Evolutionary conservation across 2,329 filamentous ascomycete species (phyloP).

Genomic region (Colletotrichum coccodes): DNA sequence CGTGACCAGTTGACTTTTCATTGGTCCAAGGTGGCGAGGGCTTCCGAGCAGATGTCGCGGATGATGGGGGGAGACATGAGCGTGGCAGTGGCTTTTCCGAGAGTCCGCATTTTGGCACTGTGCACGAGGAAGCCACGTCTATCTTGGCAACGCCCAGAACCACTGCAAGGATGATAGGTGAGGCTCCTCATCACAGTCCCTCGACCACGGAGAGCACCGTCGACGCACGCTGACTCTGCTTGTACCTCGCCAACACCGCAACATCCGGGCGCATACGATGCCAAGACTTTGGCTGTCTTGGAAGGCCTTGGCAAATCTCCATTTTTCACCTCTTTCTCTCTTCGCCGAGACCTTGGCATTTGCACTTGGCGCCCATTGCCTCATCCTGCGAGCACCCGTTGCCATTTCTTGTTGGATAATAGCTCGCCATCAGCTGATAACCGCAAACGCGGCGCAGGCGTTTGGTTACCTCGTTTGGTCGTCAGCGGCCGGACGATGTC

Average conservation of each 20-base stretch:
- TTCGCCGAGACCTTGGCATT: constrained; percentile 30
- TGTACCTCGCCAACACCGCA: constrained; percentile 27
- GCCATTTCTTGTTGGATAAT: constrained; percentile 22
- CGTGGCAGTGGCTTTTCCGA: not conserved
- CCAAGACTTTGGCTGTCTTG: constrained; percentile 34
- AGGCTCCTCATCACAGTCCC: not conserved
- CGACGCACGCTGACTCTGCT: not conserved
- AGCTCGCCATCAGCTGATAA: constrained; percentile 29
- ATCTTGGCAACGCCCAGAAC: not conserved
- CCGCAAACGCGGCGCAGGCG: constrained; percentile 13
- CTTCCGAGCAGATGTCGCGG: constrained; percentile 30
- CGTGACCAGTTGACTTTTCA: constrained; percentile 9
- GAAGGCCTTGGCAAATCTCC: constrained; percentile 31
- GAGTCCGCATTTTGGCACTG: not conserved
- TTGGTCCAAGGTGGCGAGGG: constrained; percentile 23
- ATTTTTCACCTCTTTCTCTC: constrained; percentile 23
- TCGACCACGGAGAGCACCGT: not conserved
- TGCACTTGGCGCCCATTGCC: constrained; percentile 27
- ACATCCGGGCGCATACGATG: constrained; percentile 34
- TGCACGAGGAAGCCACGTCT: not conserved
- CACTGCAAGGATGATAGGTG: not conserved
- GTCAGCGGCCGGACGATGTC: not conserved
- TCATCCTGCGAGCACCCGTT: constrained; percentile 29
- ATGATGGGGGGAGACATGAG: constrained; percentile 13
- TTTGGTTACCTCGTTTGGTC: not conserved